Evolutionary conservation across 192 early-diverging fungal genomes (phyloP), one percentile per base, ranked within the genome.

Genomic region (Chytriomyces sp.): DNA sequence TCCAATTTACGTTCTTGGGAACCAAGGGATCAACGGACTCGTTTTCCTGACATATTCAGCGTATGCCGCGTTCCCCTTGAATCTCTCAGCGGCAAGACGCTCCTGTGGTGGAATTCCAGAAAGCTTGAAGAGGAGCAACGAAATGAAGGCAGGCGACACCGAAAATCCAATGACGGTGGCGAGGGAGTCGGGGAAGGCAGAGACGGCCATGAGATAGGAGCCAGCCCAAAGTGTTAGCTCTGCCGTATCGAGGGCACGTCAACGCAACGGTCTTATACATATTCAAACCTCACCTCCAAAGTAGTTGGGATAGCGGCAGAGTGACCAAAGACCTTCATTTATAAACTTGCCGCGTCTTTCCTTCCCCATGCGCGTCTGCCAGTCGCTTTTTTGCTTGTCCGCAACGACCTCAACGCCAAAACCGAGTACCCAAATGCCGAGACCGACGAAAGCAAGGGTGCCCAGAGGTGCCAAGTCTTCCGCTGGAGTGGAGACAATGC

Each of bases 81-180:
- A 77, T 25, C 75, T 4, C 39, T 63, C 36, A 7, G 19, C 10
- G 1, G 70, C 75, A 25, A 64, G 68, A 19, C 28, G 30, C 37
- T 76, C 75, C 37, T 76, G 75, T 5, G 73, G 52, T 25, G 68
- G 75, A 25, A 76, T 65, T 7, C 75, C 75, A 64, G 70, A 73
- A 8, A 76, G 33, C 14, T 49, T 32, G 6, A 55, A 63, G 26
- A 76, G 38, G 7, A 76, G 5, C 2, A 49, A 60, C 0, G 68
- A 73, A 38, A 64, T 72, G 49, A 76, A 72, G 12, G 60, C 25
- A 4, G 75, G 75, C 6, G 75, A 76, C 6, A 39, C 55, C 10
- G 69, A 14, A 26, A 77, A 69, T n/a, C 19, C 37, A 25, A 39
- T 5, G 2, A 39, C 54, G 17, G 75, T 49, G 8, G 37, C 26